Evolutionary conservation across 2,329 filamentous ascomycete species (phyloP), one percentile per base, ranked within the genome.

Genomic region (Cytospora leucostoma): DNA sequence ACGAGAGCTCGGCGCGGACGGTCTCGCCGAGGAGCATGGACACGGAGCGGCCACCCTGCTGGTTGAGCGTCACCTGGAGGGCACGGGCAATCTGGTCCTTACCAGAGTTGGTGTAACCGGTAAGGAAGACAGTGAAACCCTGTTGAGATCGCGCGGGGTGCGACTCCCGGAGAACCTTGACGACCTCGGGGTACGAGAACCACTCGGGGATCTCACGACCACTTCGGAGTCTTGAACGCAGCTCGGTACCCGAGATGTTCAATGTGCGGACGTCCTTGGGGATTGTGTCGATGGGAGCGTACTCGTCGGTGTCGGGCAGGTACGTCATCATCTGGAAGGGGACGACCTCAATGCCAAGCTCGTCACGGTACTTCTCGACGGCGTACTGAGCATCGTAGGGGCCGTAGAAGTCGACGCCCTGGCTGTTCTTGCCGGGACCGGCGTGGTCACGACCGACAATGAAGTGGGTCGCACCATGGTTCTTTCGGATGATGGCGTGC

Each of bases 261-360:
- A 92, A 85, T 59, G 94, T 98, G 77, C 92, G 91, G 73, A 90
- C 84, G 69, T 92, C 93, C 73, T 88, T 82, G 71, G 89, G 82
- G 67, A 99, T 94, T 81, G 97, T 86, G 79, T 99, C 92, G 77
- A 93, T 87, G 63, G 95, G 95, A 72, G 87, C 88, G 84, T 99
- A 99, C 84, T 98, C 95, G 78, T 99, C 95, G 74, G 87, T 89
- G 80, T 98, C 95, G 70, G 95, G 95, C 65, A 98, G 89, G 81
- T 98, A 99, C 68, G 96, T 98, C 89, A 99, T 97, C 87, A 96
- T 93, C 83, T 98, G 94, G 89, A 99, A 99, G 70, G 95, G 93
- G 68, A 99, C 95, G 74, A 99, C 95, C 82, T 97, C 92, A 74
- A 99, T 99, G 72, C 94, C 95, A 67, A 99, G 91, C 85, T 99